Evolutionary conservation across 768 basidiomycete species (phyloP).

Genomic region (Boletus pseudo-olivaceus): DNA sequence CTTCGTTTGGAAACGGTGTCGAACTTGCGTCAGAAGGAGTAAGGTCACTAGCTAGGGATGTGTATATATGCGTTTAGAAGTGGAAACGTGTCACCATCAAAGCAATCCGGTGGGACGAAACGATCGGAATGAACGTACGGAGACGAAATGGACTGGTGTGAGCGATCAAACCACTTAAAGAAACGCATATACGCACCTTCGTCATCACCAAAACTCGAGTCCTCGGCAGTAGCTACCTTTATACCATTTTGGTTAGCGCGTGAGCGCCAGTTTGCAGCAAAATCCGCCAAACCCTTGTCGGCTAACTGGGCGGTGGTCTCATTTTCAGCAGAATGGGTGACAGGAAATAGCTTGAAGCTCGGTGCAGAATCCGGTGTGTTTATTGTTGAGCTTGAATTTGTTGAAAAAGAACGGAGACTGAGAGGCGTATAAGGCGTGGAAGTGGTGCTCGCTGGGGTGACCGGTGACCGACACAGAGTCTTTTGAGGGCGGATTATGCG

Average conservation of each 20-base stretch:
- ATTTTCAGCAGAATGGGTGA: constrained; percentile 44
- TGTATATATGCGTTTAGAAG: constrained; percentile 31
- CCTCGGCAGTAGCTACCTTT: constrained; percentile 47
- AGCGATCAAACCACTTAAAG: constrained; percentile 11
- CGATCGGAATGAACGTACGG: constrained; percentile 7
- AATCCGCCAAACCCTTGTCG: constrained; percentile 52
- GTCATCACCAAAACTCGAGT: constrained; percentile 44
- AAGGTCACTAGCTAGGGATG: constrained; percentile 51
- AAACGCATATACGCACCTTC: constrained; percentile 39
- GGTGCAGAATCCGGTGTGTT: constrained; percentile 52
- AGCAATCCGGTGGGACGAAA: background rate
- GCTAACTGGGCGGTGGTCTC: constrained; percentile 27
- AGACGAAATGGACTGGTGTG: constrained; percentile 7
- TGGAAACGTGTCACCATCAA: background rate
- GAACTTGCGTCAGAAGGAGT: constrained; percentile 49
- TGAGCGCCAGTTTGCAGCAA: constrained; percentile 68
- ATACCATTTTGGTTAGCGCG: constrained; percentile 71
- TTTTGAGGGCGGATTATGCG: constrained; percentile 48
- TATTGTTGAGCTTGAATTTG: constrained; percentile 47
- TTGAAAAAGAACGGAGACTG: constrained; percentile 60
- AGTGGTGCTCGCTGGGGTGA: constrained; percentile 50
- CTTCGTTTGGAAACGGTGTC: constrained; percentile 45
- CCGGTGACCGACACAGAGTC: constrained; percentile 50
- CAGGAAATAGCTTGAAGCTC: constrained; percentile 40
- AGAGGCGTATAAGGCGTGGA: constrained; percentile 67